These are phyloP conservation scores for Syncephalis fuscata DNA, from an alignment of 371 early-diverging fungal genomes.

Conservation along the genomic window DNA sequence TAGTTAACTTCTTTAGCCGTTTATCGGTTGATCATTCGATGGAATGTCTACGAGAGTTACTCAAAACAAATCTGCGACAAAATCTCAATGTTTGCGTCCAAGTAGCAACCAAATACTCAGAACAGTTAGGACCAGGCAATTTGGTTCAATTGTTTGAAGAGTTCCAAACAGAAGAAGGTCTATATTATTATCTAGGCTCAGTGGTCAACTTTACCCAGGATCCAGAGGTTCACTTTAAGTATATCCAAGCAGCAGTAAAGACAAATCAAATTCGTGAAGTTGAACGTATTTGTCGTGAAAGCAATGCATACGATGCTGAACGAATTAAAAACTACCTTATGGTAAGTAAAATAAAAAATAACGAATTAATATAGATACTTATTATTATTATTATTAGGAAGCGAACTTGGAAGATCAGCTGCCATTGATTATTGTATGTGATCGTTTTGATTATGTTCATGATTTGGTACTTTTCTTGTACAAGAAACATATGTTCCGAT, in stretches of 20 bases:
- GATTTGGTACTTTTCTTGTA: constrained; percentile 91
- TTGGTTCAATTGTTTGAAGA: constrained; percentile 83
- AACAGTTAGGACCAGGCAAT: constrained; percentile 72
- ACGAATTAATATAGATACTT: background rate
- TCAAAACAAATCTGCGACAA: constrained; percentile 71
- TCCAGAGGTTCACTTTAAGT: constrained; percentile 91
- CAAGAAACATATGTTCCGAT: constrained; percentile 81
- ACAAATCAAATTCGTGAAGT: constrained; percentile 94
- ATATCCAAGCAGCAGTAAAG: constrained; percentile 88
- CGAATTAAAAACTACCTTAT: constrained; percentile 93
- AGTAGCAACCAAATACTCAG: constrained; percentile 90
- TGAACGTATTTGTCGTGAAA: constrained; percentile 92
- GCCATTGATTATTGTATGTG: constrained; percentile 95
- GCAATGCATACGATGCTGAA: constrained; percentile 88
- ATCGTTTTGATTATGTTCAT: constrained; percentile 91
- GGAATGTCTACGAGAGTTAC: constrained; percentile 82
- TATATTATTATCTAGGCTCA: constrained; percentile 87
- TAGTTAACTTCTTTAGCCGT: constrained; percentile 80
- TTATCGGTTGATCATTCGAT: constrained; percentile 88
- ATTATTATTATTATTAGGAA: constrained; percentile 29
- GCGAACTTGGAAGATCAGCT: constrained; percentile 88
- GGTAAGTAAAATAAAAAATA: constrained; percentile 11
- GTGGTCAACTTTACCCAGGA: constrained; percentile 91
- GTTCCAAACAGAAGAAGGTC: constrained; percentile 80
- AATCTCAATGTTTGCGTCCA: constrained; percentile 91